Conservation (phyloP, 345 rosid genomes). For the Carallia brachiata region DNA sequence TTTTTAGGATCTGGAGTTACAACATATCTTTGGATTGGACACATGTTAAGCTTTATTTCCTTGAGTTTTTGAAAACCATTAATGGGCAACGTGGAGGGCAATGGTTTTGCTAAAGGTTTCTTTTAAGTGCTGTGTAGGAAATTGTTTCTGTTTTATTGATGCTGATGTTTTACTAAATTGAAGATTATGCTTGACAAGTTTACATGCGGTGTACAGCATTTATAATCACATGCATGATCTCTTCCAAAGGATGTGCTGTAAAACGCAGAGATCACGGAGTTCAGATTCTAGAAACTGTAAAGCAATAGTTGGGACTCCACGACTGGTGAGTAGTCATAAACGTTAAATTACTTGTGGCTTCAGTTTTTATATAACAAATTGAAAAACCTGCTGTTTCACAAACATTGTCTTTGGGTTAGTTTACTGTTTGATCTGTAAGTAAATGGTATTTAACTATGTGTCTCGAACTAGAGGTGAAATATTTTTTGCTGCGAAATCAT, state of each 20-base stretch:
- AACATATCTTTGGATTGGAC: not conserved
- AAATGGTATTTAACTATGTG: no score
- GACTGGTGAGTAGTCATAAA: conserved; percentile 16
- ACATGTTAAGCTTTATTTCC: no score
- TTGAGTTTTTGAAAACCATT: no score
- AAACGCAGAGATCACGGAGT: conserved; percentile 15
- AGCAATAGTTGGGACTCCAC: conserved; percentile 1
- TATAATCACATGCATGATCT: conserved; percentile 36
- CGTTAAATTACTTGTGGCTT: not conserved
- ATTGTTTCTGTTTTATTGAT: not conserved
- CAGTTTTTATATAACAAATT: not conserved
- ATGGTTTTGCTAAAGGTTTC: not conserved
- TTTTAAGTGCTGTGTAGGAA: not conserved
- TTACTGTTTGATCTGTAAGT: no score
- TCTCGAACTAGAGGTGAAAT: no score
- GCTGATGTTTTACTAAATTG: not conserved
- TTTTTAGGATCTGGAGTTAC: not conserved
- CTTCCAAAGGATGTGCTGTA: conserved; percentile 21
- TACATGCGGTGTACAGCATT: conserved; percentile 21
- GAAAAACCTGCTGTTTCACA: not conserved
- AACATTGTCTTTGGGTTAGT: no score
- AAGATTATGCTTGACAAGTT: not conserved
- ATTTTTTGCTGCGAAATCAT: no score
- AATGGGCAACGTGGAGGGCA: no score
- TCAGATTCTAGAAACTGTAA: conserved; percentile 12